phyloP scores from a whole-genome alignment of 2,329 filamentous ascomycete species.

The Thelonectria rubi region DNA sequence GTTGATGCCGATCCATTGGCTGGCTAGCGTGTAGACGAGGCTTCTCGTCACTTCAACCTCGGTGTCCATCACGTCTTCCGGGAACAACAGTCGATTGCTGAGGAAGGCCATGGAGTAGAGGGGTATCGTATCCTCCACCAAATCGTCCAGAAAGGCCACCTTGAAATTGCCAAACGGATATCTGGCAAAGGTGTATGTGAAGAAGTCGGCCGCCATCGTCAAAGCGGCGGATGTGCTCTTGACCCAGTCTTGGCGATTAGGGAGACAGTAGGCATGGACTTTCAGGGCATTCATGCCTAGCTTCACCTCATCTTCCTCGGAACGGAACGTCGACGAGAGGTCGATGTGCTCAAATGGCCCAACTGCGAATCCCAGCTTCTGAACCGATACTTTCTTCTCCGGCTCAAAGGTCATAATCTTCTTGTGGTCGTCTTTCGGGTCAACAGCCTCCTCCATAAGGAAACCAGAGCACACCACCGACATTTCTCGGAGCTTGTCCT shows the following conservation, averaged over 20 bases:
- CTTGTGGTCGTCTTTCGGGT: slow-evolving; percentile 79
- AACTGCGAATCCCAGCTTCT: slow-evolving; percentile 92
- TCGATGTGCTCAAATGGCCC: slow-evolving; percentile 96
- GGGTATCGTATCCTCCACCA: slow-evolving; percentile 76
- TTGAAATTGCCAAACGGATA: slow-evolving; percentile 95
- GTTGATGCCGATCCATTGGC: slow-evolving; percentile 94
- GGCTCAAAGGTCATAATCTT: slow-evolving; percentile 90
- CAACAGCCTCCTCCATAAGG: slow-evolving; percentile 81
- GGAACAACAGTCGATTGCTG: slow-evolving; percentile 85
- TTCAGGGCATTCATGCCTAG: slow-evolving; percentile 88
- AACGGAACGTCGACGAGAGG: slow-evolving; percentile 83
- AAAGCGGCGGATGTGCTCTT: slow-evolving; percentile 87
- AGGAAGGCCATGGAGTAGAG: slow-evolving; percentile 87
- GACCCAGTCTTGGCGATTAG: slow-evolving; percentile 81
- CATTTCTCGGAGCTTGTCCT: slow-evolving; percentile 90
- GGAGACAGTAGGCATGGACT: slow-evolving; percentile 90
- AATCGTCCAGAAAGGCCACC: slow-evolving; percentile 92
- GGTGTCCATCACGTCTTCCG: slow-evolving; percentile 84
- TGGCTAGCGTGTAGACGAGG: slow-evolving; percentile 84
- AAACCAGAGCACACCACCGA: slow-evolving; percentile 91
- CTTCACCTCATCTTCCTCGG: slow-evolving; percentile 90
- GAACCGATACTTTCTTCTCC: slow-evolving; percentile 77
- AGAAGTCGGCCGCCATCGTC: slow-evolving; percentile 87
- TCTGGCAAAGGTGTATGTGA: slow-evolving; percentile 85
- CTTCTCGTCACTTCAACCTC: slow-evolving; percentile 83